Evolutionary conservation across 106 monocot genomes (phyloP), one percentile per base, ranked within the genome.

Genomic region (Dactylorhiza incarnata): DNA sequence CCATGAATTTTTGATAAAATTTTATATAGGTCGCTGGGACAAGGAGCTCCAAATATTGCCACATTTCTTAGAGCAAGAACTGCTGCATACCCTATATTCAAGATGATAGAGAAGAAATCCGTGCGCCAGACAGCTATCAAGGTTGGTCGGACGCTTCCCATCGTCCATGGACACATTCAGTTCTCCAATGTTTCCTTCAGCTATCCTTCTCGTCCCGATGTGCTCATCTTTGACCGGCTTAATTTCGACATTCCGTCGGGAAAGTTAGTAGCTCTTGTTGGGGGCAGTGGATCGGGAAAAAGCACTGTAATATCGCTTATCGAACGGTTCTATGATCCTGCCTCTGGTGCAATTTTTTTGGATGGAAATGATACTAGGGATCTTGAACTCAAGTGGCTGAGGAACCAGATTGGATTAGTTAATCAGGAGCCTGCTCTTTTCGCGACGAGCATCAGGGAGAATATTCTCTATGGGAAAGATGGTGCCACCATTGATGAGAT

Each of bases 301-400:
- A 99, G 99, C 81, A 92, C 99, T 0, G 85, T 94, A 2, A 91
- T 99, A 71, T 92, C 99, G 2, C 88, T 99, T 26, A 92, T 99
- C 48, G 99, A 99, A 86, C 76, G 99, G 56, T 99, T 99, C 75
- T 99, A 99, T 59, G 94, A 99, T 73, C 99, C 91, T n/a, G 80
- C 76, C 23, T 80, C 65, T n/a, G 91, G 91, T 15, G 54, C 79
- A 3, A 75, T 92, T 54, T 74, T 89, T 6, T 68, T 92, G 58
- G 91, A 92, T 26, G 84, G 91, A 22, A 73, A 92, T 25, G 44
- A 85, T 67, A 86, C 88, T 10, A 86, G 77, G 76, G 88, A 79
- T 37, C 84, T 92, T 11, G 84, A 92, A 26, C 69, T 92, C 23
- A 88, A 86, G 82, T 92, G 91, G 91, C 66, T 92, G 66, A 79